These are phyloP conservation scores for Ganoderma meredithae DNA, from an alignment of 1,284 basidiomycete genomes.

Conservation along the genomic window DNA sequence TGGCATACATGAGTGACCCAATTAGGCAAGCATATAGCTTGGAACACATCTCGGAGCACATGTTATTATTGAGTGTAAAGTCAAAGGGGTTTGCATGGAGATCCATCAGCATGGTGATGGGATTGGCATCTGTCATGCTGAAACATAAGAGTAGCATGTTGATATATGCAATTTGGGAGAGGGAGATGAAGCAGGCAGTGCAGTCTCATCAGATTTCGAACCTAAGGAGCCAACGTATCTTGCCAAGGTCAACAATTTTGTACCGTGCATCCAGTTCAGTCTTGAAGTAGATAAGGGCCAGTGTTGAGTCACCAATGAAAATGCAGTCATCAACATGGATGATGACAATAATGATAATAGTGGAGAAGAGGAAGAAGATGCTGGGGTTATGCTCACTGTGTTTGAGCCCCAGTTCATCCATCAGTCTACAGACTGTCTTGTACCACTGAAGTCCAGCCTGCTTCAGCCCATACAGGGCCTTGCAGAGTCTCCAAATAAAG, in stretches of 20 bases:
- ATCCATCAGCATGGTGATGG: neutral
- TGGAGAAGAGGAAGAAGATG: conserved; percentile 18
- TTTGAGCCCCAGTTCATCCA: conserved; percentile 25
- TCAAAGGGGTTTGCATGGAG: neutral
- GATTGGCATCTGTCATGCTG: conserved; percentile 8
- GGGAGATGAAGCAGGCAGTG: conserved; percentile 33
- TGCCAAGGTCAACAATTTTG: conserved; percentile 24
- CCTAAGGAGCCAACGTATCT: conserved; percentile 14
- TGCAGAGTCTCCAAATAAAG: conserved; percentile 27
- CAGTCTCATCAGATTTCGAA: conserved; percentile 22
- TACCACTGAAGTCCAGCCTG: conserved; percentile 33
- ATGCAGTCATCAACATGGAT: too few species aligned
- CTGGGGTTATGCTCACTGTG: conserved; percentile 23
- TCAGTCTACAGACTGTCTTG: conserved; percentile 8
- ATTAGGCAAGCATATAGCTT: conserved; percentile 32
- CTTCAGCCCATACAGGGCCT: conserved; percentile 38
- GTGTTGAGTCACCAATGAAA: too few species aligned
- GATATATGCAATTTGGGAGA: conserved; percentile 50
- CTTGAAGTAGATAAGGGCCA: too few species aligned
- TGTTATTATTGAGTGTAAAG: conserved; percentile 2
- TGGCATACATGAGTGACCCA: conserved; percentile 45
- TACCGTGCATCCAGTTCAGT: conserved; percentile 9
- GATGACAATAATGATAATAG: neutral
- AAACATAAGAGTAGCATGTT: conserved; percentile 45
- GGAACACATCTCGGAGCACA: conserved; percentile 15